phyloP scores from a whole-genome alignment of 805 yeast species.

The Isabelozyma heimii region DNA sequence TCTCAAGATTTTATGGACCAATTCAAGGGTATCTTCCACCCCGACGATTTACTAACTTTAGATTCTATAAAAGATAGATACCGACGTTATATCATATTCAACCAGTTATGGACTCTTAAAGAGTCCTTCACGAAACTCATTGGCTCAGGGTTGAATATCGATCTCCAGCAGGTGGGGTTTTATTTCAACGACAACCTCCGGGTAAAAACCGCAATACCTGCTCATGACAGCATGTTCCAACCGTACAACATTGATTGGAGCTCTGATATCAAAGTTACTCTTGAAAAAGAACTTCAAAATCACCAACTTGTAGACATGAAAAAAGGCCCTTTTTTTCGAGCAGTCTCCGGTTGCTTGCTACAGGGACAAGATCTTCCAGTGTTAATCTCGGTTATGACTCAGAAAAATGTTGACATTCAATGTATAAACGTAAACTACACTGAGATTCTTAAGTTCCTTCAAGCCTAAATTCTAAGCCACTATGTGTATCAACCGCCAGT shows the following conservation, averaged over 20 bases:
- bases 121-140: constrained; percentile 69
- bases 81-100: constrained; percentile 34
- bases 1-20: constrained; percentile 26
- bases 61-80: constrained; percentile 7
- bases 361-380: constrained; percentile 10
- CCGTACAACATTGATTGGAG: constrained; percentile 7
- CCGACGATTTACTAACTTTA: constrained; percentile 31
- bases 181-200: background rate
- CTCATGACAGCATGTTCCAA: background rate
- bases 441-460: background rate
- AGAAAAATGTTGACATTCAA: constrained; percentile 1
- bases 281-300: background rate
- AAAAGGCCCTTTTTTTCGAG: background rate
- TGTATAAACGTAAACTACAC: constrained; percentile 6
- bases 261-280: constrained; percentile 3
- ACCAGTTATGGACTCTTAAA: constrained; percentile 75
- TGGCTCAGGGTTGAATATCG: constrained; percentile 54
- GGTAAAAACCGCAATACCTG: background rate
- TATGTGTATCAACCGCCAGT: too few species aligned
- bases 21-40: constrained; percentile 43
- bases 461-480: background rate
- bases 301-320: background rate
- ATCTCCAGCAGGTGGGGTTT: constrained; percentile 16
- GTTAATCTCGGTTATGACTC: constrained; percentile 12
- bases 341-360: background rate